Conservation (phyloP, 306 rosid species). For the Albizia julibrissin region DNA sequence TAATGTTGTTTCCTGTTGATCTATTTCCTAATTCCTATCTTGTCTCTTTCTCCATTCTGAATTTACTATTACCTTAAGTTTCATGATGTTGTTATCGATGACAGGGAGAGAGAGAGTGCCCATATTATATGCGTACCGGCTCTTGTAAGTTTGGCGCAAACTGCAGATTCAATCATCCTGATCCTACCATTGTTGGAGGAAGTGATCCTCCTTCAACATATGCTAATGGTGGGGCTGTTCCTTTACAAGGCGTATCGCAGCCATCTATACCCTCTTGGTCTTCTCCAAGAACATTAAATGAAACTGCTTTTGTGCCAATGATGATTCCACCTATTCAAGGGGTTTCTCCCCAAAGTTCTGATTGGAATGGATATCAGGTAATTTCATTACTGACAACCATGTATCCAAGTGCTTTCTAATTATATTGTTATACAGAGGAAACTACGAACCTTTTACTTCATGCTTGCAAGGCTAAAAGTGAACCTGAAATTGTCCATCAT, state of each 20-base stretch:
- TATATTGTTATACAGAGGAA: conserved; percentile 4
- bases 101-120: conserved; percentile 91
- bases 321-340: conserved; percentile 62
- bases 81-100: conserved; percentile 32
- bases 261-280: conserved; percentile 65
- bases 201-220: conserved; percentile 53
- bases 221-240: conserved; percentile 57
- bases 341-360: conserved; percentile 62
- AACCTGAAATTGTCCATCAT: conserved; percentile 22
- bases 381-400: conserved; percentile 23
- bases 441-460: conserved; percentile 10
- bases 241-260: conserved; percentile 60
- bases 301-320: conserved; percentile 66
- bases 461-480: not conserved
- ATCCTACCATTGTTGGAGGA: conserved; percentile 75
- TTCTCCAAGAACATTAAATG: conserved; percentile 65
- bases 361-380: conserved; percentile 95
- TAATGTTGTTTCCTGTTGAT: not conserved
- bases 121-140: conserved; percentile 91
- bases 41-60: conserved; percentile 19
- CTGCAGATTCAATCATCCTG: conserved; percentile 98
- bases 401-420: conserved; percentile 26
- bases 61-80: conserved; percentile 26
- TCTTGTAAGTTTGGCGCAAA: conserved; percentile 89
- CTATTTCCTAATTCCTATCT: not conserved